Base-by-base conservation (phyloP, 139 green algal genomes). In the Gonium pectorale region DNA sequence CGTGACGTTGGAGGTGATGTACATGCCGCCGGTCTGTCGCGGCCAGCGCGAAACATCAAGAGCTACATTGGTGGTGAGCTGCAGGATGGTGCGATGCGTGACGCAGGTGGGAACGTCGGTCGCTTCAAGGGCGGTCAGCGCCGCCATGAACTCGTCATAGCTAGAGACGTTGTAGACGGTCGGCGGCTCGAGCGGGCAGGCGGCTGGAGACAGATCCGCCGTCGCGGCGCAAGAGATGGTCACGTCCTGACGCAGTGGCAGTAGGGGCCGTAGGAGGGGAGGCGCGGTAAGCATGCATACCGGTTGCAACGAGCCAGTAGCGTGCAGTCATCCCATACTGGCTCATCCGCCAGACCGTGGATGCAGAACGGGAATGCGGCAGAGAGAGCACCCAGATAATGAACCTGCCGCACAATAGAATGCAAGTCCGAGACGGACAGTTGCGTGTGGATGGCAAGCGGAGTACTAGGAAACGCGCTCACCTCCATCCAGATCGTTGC, bases 401-500 rank as follows among this genome's bases (percentile, higher is more conserved):
- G 9, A 13, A 31, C 5, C 31, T 44, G 33, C 6, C 62, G 19
- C 6, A 9, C 27, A 64, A 33, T 6, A 6, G 19, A n/a, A 15
- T 33, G 56, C 56, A 33, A 15, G 27, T 64, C 22, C 22, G 56
- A 64, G 24, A 22, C 22, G n/a, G 19, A 27, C 56, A n/a, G 56
- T n/a, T n/a, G 56, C 19, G 15, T 22, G 56, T 64, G 24, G 19
- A n/a, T 29, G 56, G 19, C 56, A 64, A n/a, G 17, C n/a, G 56
- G 6, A 64, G n/a, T 64, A 43, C 15, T 2, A 11, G 9, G 15
- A 13, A 26, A 11, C 11, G 6, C 7, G 46, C 72, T 49, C 37
- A 81, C 73, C 56, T 82, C 75, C 0, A 71, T 29, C 75, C 75
- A 82, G 31, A 82, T 62, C 15, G 75, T 59, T 40, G 59, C 75